Conservation (phyloP, 169 alveolate species). For the Plasmodium coatneyi region DNA sequence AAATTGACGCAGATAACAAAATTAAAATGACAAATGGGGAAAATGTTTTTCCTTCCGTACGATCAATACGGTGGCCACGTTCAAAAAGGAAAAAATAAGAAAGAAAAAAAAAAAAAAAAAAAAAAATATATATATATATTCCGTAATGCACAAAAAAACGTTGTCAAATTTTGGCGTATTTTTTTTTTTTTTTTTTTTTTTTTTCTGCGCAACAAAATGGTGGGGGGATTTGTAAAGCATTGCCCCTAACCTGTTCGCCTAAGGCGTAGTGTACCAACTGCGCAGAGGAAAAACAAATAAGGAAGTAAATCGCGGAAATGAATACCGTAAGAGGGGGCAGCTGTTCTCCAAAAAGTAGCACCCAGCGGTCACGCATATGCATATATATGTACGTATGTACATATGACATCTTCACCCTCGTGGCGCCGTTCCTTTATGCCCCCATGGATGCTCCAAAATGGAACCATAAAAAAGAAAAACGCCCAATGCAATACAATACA, state of each 20-base stretch:
- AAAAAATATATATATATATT: no score
- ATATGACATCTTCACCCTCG: not conserved
- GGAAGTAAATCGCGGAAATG: not conserved
- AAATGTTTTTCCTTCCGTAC: not conserved
- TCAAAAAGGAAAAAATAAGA: not conserved
- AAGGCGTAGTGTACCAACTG: not conserved
- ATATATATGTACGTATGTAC: not conserved
- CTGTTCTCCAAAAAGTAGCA: not conserved
- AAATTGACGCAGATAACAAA: conserved; percentile 1
- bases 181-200: not conserved
- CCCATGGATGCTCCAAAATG: not conserved
- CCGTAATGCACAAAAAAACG: no score
- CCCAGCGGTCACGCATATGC: not conserved
- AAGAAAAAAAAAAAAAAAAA: not conserved
- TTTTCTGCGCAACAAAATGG: not conserved
- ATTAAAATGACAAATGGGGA: not conserved
- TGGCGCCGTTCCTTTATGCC: not conserved
- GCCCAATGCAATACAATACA: not conserved
- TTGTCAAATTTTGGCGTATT: no score
- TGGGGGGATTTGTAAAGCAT: not conserved
- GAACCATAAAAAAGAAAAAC: not conserved
- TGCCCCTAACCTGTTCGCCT: not conserved
- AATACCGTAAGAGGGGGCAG: not conserved
- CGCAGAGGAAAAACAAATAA: not conserved
- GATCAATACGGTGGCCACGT: not conserved